These are phyloP conservation scores for Ceriops zippeliana DNA, from an alignment of 345 rosid species.

Conservation along the genomic window DNA sequence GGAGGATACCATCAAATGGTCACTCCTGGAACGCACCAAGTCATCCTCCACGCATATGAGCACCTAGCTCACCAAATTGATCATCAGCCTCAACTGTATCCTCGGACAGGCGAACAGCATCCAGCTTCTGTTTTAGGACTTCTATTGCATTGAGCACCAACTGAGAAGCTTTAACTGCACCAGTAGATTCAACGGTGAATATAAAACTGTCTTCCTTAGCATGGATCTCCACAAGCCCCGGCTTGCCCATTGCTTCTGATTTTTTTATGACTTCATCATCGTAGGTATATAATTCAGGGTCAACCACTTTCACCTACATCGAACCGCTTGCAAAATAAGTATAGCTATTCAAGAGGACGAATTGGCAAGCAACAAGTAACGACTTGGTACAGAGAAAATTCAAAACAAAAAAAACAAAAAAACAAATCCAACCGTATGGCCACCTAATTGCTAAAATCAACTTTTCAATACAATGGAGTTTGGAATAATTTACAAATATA, in stretches of 20 bases:
- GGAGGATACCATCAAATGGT: background rate
- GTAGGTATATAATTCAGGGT: conserved; percentile 85
- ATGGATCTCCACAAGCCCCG: conserved; percentile 79
- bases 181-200: conserved; percentile 91
- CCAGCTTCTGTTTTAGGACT: conserved; percentile 79
- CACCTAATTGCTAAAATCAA: background rate
- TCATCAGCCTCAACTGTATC: conserved; percentile 97
- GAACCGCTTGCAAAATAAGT: background rate
- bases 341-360: background rate
- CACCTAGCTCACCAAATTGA: conserved; percentile 97
- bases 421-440: background rate
- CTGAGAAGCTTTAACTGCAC: conserved; percentile 87
- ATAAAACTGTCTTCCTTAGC: conserved; percentile 82
- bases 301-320: conserved; percentile 65
- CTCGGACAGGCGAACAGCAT: conserved; percentile 83
- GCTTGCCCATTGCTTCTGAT: conserved; percentile 90
- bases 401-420: background rate
- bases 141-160: conserved; percentile 84
- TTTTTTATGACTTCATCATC: conserved; percentile 90
- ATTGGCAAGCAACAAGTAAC: background rate
- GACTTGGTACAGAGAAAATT: background rate
- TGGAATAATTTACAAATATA: background rate
- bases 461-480: background rate
- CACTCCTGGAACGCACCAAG: background rate
- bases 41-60: conserved; percentile 95